Conservation (phyloP, 129 eudicot genomes). For the Helianthus tuberosus region DNA sequence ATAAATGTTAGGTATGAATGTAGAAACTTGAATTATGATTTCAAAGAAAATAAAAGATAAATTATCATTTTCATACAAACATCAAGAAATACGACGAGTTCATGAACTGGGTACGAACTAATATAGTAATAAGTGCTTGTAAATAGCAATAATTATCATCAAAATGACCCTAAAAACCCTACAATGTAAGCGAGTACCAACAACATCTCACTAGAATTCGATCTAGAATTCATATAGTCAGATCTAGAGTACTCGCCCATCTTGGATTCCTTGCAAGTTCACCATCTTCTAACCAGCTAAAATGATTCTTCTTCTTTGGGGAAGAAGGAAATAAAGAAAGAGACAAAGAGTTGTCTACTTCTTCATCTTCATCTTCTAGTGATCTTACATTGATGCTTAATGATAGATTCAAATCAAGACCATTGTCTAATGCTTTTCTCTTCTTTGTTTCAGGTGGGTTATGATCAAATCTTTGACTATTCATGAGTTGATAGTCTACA, state of each 20-base stretch:
- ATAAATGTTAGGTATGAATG: neutral
- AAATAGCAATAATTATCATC: conserved; percentile 19
- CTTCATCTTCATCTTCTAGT: conserved; percentile 33
- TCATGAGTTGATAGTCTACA: conserved; percentile 29
- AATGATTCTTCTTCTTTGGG: conserved; percentile 23
- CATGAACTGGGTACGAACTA: conserved; percentile 24
- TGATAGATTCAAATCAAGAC: conserved; percentile 47
- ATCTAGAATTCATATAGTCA: conserved; percentile 52
- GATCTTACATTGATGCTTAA: conserved; percentile 33
- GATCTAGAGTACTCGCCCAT: conserved; percentile 57
- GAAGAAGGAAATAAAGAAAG: conserved; percentile 47
- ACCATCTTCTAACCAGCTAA: conserved; percentile 27
- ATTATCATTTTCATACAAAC: conserved; percentile 31
- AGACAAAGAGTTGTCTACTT: conserved; percentile 38
- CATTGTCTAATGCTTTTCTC: conserved; percentile 36
- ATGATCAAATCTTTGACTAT: conserved; percentile 25
- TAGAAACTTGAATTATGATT: conserved; percentile 7
- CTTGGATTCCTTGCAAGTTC: conserved; percentile 29
- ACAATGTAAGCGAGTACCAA: conserved; percentile 54
- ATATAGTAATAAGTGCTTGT: conserved; percentile 22
- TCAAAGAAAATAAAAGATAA: neutral
- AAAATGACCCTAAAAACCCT: conserved; percentile 36
- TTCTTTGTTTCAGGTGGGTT: conserved; percentile 32
- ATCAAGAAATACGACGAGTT: conserved; percentile 28
- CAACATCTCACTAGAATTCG: conserved; percentile 65